phyloP scores from a whole-genome alignment of 2,329 filamentous ascomycete genomes.

The Apiospora marii region DNA sequence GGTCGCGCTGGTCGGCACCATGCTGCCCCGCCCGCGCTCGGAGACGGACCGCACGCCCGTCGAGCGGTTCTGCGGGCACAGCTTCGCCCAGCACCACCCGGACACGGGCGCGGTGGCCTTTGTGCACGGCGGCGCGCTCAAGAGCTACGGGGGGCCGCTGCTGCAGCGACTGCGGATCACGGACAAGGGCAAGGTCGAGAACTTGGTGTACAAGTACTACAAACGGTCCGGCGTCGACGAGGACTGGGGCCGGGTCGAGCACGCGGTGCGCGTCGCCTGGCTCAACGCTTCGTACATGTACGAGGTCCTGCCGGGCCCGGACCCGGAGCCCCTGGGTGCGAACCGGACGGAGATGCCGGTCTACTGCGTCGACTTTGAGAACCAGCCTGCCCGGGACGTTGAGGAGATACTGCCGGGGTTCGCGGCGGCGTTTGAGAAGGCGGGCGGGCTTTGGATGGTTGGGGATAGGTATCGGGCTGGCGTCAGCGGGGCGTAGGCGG shows the following conservation, averaged over 20 bases:
- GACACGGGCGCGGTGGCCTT: constrained; percentile 41
- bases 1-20: constrained; percentile 42
- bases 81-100: constrained; percentile 44
- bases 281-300: background rate
- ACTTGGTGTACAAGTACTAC: constrained; percentile 38
- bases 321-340: background rate
- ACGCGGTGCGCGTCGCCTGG: background rate
- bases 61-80: constrained; percentile 43
- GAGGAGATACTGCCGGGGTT: background rate
- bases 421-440: background rate
- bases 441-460: constrained; percentile 8
- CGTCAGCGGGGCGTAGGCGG: background rate
- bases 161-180: constrained; percentile 38
- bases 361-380: constrained; percentile 9
- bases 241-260: constrained; percentile 19
- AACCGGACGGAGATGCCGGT: background rate
- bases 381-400: background rate
- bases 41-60: constrained; percentile 24
- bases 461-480: background rate
- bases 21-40: constrained; percentile 13
- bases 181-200: constrained; percentile 31
- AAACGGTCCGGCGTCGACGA: constrained; percentile 33
- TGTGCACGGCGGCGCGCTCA: constrained; percentile 43
- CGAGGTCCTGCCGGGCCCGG: background rate
- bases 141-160: constrained; percentile 36